phyloP scores from a whole-genome alignment of 1,284 basidiomycete species.

The Sporisorium scitamineum region DNA sequence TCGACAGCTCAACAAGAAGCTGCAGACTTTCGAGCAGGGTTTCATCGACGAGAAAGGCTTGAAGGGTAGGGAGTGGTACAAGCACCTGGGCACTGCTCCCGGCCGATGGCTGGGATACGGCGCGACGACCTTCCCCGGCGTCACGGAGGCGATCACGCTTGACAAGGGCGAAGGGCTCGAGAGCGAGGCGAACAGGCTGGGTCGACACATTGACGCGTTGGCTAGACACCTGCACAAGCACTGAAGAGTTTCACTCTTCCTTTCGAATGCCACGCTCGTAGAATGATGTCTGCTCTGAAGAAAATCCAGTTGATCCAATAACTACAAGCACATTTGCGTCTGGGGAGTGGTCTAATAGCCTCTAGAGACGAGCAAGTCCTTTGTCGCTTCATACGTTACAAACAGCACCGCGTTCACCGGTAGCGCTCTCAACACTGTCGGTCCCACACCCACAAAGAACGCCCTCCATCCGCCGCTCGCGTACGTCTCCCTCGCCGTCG shows the following conservation, averaged over 20 bases:
- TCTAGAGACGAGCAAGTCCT: constrained; percentile 32
- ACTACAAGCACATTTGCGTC: background rate
- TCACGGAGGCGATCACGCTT: constrained; percentile 75
- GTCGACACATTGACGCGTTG: constrained; percentile 30
- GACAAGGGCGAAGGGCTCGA: constrained; percentile 57
- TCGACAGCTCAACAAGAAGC: constrained; percentile 77
- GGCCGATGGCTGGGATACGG: constrained; percentile 90
- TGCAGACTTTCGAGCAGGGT: constrained; percentile 82
- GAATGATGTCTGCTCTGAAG: background rate
- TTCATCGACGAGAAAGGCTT: constrained; percentile 83
- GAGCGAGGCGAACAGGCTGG: constrained; percentile 54
- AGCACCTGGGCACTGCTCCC: constrained; percentile 86
- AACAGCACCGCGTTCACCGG: constrained; percentile 62
- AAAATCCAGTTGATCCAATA: background rate
- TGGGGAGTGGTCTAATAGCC: constrained; percentile 15
- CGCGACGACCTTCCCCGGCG: constrained; percentile 83
- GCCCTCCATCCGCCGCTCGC: constrained; percentile 47
- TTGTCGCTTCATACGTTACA: constrained; percentile 49
- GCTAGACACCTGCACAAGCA: constrained; percentile 26
- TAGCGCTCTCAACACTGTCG: constrained; percentile 58
- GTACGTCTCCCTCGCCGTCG: constrained; percentile 33
- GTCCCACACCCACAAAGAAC: constrained; percentile 58
- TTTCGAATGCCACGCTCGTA: too few relatives aligned
- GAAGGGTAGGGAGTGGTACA: constrained; percentile 79
- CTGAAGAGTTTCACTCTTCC: constrained; percentile 10